phyloP scores from a whole-genome alignment of 2,329 filamentous ascomycete species.

The Arachnopeziza araneosa region DNA sequence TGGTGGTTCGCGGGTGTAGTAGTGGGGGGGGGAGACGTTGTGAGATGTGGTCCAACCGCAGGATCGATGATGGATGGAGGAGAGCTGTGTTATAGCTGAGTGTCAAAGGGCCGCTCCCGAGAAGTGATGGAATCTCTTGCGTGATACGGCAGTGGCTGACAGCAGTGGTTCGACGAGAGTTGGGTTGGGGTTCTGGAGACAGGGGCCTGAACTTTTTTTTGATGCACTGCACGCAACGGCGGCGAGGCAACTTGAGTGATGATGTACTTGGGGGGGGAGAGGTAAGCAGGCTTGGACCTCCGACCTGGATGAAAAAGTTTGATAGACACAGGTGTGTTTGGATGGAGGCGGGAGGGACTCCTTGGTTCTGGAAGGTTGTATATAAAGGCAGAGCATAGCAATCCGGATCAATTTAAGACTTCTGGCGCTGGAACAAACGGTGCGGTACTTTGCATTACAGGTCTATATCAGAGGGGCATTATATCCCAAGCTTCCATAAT shows the following conservation, averaged over 20 bases:
- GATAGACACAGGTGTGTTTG: not conserved
- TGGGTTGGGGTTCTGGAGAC: not conserved
- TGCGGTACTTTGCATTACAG: not conserved
- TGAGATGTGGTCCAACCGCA: not conserved
- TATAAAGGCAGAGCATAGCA: not conserved
- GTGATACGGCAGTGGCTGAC: not conserved
- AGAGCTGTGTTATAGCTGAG: not conserved
- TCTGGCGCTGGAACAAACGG: conserved; percentile 4
- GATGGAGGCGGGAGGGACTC: not conserved
- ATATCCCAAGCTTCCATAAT: not conserved
- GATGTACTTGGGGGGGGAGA: conserved; percentile 1
- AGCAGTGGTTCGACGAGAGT: no score
- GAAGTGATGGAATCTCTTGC: not conserved
- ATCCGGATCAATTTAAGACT: not conserved
- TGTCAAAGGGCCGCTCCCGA: not conserved
- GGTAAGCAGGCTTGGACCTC: conserved; percentile 4
- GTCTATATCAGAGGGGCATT: not conserved
- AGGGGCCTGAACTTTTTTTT: not conserved
- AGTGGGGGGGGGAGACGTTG: not conserved
- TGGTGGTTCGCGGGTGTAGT: not conserved
- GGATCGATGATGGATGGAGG: not conserved
- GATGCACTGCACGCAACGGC: conserved; percentile 6
- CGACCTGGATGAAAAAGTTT: not conserved
- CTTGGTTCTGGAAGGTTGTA: not conserved
- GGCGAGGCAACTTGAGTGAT: not conserved